Percentiles rank a stretch among this genome's conserved stretches.
Conservation (phyloP, 2,329 filamentous ascomycete genomes). For the Davidsoniella neocaledoniae region DNA sequence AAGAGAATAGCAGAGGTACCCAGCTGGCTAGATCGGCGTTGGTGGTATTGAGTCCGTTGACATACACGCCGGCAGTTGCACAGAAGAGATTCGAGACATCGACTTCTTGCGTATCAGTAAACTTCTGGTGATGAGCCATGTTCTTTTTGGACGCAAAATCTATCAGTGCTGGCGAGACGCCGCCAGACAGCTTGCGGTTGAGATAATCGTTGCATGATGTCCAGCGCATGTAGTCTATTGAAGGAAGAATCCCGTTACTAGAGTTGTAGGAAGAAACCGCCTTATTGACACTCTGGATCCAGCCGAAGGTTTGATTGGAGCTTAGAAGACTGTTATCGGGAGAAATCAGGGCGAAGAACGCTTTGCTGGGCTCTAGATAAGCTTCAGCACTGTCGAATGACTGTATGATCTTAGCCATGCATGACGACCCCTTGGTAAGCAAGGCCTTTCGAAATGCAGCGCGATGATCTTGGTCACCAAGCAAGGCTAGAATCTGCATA, state of each 20-base stretch:
- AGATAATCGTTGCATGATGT: constrained; percentile 9
- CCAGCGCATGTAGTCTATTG: constrained; percentile 7
- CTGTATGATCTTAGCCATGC: not conserved
- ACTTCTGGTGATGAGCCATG: not conserved
- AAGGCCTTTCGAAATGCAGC: constrained; percentile 6
- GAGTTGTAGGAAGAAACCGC: not conserved
- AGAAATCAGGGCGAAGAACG: constrained; percentile 2
- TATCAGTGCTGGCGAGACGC: not conserved
- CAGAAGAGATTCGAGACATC: constrained; percentile 1
- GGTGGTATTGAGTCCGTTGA: constrained; percentile 1
- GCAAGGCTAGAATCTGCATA: constrained; percentile 4
- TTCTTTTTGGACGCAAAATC: not conserved
- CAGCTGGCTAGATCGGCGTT: constrained; percentile 7
- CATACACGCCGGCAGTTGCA: constrained; percentile 1
- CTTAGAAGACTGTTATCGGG: not conserved
- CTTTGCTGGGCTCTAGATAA: not conserved
- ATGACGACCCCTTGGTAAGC: not conserved
- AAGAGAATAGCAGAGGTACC: constrained; percentile 3
- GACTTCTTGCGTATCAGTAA: not conserved
- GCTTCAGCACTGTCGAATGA: not conserved
- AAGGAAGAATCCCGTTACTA: not conserved
- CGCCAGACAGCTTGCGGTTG: not conserved
- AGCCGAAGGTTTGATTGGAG: not conserved
- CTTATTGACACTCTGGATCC: not conserved
- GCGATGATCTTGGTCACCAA: constrained; percentile 7